A percentile compares a stretch with the other conserved stretches of the same genome.
These are phyloP conservation scores for Ceratocystis albifundus DNA, from an alignment of 2,329 filamentous ascomycete genomes.

Conservation along the genomic window DNA sequence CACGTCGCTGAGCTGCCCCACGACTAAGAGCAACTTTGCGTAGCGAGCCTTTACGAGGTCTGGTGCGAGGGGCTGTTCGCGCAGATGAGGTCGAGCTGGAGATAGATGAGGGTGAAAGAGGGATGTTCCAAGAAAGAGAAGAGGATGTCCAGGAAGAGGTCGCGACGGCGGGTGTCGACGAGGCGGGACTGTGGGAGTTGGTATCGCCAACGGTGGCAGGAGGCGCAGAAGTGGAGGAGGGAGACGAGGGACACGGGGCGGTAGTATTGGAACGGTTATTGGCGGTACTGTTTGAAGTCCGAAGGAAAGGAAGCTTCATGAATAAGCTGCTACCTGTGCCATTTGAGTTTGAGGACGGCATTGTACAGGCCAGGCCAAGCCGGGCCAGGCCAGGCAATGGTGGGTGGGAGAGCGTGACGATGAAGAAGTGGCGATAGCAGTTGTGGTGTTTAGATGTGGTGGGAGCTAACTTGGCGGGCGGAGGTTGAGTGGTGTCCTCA, in stretches of 20 bases:
- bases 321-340: neutral
- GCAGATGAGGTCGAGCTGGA: slow-evolving; percentile 4
- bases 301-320: slow-evolving; percentile 18
- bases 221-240: neutral
- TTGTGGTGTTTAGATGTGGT: no score
- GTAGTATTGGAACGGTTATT: neutral
- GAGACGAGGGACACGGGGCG: neutral
- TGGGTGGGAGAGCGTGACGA: neutral
- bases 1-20: slow-evolving; percentile 43
- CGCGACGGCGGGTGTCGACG: neutral
- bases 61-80: slow-evolving; percentile 14
- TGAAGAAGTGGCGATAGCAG: no score
- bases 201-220: slow-evolving; percentile 6
- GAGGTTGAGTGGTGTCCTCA: no score
- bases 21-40: slow-evolving; percentile 77
- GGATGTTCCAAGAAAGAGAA: slow-evolving; percentile 8
- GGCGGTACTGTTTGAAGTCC: neutral
- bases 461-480: no score
- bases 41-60: slow-evolving; percentile 61
- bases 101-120: neutral
- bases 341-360: slow-evolving; percentile 7
- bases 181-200: neutral
- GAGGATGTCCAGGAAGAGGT: neutral
- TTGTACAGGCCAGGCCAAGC: slow-evolving; percentile 1
- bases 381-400: neutral